Evolutionary conservation across 139 green algal genomes (phyloP).

Genomic region (Chlamydomonas urium): DNA sequence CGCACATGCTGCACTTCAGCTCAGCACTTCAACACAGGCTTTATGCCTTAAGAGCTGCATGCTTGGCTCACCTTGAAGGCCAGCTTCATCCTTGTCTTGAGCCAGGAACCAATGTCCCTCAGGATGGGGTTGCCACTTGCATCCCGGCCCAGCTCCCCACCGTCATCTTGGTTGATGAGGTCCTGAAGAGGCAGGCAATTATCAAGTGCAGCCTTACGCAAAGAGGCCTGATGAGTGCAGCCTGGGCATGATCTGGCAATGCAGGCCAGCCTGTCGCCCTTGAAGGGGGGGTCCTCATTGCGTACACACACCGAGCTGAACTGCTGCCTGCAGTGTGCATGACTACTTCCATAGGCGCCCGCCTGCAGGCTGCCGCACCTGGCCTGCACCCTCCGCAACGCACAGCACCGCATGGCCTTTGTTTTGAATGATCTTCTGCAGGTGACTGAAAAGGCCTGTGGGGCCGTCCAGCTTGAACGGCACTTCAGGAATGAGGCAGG

Average conservation of each 20-base stretch:
- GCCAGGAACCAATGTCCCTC: constrained; percentile 79
- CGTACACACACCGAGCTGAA: constrained; percentile 4
- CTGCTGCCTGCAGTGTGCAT: background rate
- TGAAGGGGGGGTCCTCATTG: constrained; percentile 15
- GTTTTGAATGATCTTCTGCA: constrained; percentile 68
- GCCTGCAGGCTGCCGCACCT: too few species aligned
- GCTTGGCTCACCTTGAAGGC: constrained; percentile 16
- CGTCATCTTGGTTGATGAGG: constrained; percentile 39
- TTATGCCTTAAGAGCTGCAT: background rate
- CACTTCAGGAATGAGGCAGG: constrained; percentile 74
- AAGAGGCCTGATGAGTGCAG: background rate
- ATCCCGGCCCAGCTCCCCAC: constrained; percentile 47
- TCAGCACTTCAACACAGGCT: background rate
- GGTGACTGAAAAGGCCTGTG: constrained; percentile 12
- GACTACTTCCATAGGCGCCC: too few species aligned
- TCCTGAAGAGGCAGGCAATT: constrained; percentile 23
- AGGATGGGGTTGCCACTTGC: constrained; percentile 85
- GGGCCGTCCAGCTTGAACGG: constrained; percentile 62
- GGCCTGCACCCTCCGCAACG: constrained; percentile 64
- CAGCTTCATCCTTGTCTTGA: constrained; percentile 71
- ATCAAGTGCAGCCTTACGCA: background rate
- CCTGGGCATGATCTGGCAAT: background rate
- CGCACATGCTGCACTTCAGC: background rate
- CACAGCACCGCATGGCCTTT: constrained; percentile 80
- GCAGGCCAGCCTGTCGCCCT: background rate